phyloP scores from a whole-genome alignment of 768 basidiomycete species.

The Tricholoma sp. region DNA sequence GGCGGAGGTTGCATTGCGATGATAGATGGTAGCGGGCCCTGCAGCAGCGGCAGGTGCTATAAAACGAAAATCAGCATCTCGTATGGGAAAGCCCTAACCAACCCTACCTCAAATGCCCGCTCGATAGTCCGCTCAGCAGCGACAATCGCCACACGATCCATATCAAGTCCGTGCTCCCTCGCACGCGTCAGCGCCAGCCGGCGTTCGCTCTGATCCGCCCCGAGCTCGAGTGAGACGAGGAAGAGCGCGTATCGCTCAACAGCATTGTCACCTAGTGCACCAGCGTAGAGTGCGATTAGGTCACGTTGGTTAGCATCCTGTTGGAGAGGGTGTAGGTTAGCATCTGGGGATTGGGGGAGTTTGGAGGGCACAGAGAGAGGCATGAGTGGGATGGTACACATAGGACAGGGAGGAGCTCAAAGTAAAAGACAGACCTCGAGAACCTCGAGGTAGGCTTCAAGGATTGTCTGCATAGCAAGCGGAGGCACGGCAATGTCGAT shows the following conservation, averaged over 20 bases:
- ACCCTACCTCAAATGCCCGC: conserved; percentile 53
- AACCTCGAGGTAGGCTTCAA: conserved; percentile 85
- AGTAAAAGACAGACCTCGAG: conserved; percentile 55
- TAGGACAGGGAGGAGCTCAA: no score
- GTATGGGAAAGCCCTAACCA: conserved; percentile 4
- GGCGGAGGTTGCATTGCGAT: conserved; percentile 51
- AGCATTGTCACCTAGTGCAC: conserved; percentile 85
- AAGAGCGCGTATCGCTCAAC: conserved; percentile 90
- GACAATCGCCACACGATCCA: conserved; percentile 70
- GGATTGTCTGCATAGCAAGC: conserved; percentile 68
- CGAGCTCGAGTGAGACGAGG: conserved; percentile 70
- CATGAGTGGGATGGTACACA: no score
- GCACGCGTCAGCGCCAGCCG: conserved; percentile 68
- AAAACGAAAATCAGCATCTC: conserved; percentile 3
- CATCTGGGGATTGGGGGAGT: background rate
- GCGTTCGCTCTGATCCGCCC: conserved; percentile 59
- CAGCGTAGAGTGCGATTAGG: conserved; percentile 53
- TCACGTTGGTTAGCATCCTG: conserved; percentile 74
- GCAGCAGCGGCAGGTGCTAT: conserved; percentile 48
- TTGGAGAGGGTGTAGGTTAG: background rate
- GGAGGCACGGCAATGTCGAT: conserved; percentile 73
- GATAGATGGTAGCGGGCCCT: conserved; percentile 58
- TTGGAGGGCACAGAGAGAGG: background rate
- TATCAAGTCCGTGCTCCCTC: conserved; percentile 79
- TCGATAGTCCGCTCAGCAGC: conserved; percentile 78